phyloP scores from a whole-genome alignment of 768 basidiomycete genomes.

The Russula foetens region DNA sequence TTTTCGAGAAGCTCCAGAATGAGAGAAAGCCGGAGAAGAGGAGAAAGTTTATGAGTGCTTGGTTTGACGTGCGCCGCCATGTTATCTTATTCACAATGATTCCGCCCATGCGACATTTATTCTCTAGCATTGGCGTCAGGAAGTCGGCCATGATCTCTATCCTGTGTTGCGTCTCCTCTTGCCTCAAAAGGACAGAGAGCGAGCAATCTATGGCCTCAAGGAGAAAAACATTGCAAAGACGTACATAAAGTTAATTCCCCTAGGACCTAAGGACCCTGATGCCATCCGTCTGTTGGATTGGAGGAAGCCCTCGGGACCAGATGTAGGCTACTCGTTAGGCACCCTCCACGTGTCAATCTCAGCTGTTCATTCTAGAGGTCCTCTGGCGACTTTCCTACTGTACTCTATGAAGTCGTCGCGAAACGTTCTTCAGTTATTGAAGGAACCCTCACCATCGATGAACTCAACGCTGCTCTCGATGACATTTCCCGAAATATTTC shows the following conservation, averaged over 20 bases:
- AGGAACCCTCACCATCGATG: conserved; percentile 70
- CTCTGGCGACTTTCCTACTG: conserved; percentile 83
- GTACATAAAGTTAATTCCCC: conserved; percentile 83
- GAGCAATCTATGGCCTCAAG: conserved; percentile 89
- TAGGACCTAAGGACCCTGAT: conserved; percentile 73
- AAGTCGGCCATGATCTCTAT: conserved; percentile 83
- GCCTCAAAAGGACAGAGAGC: conserved; percentile 95
- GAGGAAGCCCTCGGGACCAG: conserved; percentile 71
- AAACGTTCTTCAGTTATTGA: conserved; percentile 76
- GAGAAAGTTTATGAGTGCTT: conserved; percentile 57
- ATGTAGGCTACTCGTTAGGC: conserved; percentile 36
- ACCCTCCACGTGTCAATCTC: not conserved
- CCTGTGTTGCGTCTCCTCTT: conserved; percentile 84
- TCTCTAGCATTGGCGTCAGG: conserved; percentile 71
- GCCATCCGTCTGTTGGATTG: conserved; percentile 80
- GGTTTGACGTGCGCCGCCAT: conserved; percentile 63
- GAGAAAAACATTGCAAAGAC: conserved; percentile 91
- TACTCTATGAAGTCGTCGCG: conserved; percentile 79
- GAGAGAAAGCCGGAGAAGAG: conserved; percentile 72
- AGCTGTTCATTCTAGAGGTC: conserved; percentile 37
- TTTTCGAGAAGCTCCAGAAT: conserved; percentile 68
- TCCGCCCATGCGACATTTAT: conserved; percentile 17
- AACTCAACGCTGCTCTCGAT: conserved; percentile 76
- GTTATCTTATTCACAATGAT: not conserved
- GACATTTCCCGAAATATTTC: conserved; percentile 64